Conservation (phyloP, 352 stramenopile species). For the Globisporangium recalcitrans region DNA sequence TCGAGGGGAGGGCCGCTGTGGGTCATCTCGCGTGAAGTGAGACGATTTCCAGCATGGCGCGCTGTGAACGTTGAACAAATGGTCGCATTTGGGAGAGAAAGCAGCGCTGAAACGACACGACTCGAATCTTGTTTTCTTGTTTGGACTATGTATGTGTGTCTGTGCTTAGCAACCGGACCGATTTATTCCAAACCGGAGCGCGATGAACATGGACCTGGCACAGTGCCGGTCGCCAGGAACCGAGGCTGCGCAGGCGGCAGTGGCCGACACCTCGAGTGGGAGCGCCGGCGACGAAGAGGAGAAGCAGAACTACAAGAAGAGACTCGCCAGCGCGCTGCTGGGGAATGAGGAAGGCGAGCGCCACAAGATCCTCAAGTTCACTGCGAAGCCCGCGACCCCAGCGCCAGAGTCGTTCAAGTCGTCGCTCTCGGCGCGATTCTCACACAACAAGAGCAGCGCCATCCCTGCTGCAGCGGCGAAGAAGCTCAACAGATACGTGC, state of each 20-base stretch:
- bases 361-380: constrained; percentile 97
- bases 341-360: constrained; percentile 67
- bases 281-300: constrained; percentile 51
- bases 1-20: neutral
- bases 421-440: constrained; percentile 89
- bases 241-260: constrained; percentile 36
- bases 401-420: constrained; percentile 93
- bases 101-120: neutral
- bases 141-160: neutral
- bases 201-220: constrained; percentile 82
- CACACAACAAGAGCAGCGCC: constrained; percentile 92
- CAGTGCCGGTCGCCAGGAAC: constrained; percentile 65
- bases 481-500: constrained; percentile 93
- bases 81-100: neutral
- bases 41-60: neutral
- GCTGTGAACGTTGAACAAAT: neutral
- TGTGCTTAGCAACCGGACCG: constrained; percentile 46
- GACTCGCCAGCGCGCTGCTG: constrained; percentile 75
- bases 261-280: neutral
- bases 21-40: neutral
- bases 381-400: constrained; percentile 92
- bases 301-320: constrained; percentile 80
- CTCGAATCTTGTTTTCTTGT: neutral
- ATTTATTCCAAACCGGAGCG: constrained; percentile 83
- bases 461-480: constrained; percentile 61